These are phyloP conservation scores for Sorghum bicolor DNA, from an alignment of 176 grass and related monocot genomes.

Conservation along the genomic window DNA sequence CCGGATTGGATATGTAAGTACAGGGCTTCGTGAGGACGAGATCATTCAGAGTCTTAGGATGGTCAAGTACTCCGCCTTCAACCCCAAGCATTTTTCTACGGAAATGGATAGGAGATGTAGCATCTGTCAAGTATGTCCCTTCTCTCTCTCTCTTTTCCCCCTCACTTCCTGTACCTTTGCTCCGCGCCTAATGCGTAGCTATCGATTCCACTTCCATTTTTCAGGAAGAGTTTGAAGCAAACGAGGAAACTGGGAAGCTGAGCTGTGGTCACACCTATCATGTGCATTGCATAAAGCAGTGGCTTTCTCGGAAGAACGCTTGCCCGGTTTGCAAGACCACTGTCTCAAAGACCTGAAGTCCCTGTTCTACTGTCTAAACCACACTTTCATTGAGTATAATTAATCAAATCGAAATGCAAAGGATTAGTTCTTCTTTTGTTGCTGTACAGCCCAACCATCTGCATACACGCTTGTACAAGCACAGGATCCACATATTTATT, in stretches of 20 bases:
- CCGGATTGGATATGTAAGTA: constrained; percentile 86
- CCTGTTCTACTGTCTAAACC: background rate
- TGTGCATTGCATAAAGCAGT: constrained; percentile 89
- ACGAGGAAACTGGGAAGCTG: constrained; percentile 68
- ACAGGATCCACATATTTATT: background rate
- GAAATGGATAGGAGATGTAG: constrained; percentile 64
- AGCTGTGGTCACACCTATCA: constrained; percentile 82
- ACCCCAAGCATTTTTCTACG: constrained; percentile 42
- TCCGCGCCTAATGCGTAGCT: background rate
- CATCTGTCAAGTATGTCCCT: constrained; percentile 71
- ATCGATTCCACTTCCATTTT: background rate
- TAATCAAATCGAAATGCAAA: background rate
- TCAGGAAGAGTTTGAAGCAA: constrained; percentile 81
- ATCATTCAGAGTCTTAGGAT: constrained; percentile 52
- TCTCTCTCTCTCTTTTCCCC: background rate
- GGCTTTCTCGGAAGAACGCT: constrained; percentile 89
- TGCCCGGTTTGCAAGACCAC: constrained; percentile 85
- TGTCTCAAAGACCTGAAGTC: constrained; percentile 49
- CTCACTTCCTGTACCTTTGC: background rate
- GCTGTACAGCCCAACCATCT: background rate
- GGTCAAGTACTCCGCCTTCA: constrained; percentile 50
- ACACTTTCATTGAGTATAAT: background rate
- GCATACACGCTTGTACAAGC: background rate
- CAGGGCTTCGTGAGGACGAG: constrained; percentile 77
- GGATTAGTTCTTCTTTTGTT: constrained; percentile 15